A percentile compares a stretch with the other conserved stretches of the same genome.
Conservation (phyloP, 1,284 basidiomycete species). For the Pisolithus thermaeus region DNA sequence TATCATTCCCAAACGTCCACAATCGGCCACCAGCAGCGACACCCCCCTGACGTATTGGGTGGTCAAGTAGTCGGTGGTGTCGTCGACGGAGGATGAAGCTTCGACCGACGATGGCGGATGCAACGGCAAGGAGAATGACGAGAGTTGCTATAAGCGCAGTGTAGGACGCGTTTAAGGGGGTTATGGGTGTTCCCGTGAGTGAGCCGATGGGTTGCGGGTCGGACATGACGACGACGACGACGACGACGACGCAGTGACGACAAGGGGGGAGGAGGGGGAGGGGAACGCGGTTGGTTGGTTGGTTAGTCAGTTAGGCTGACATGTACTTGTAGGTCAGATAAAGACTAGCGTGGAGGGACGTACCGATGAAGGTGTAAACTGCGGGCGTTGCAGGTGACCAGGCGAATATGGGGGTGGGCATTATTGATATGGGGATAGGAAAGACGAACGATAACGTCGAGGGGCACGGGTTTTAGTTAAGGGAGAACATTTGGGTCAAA, state of each 20-base stretch:
- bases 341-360: conserved; percentile 4
- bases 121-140: conserved; percentile 58
- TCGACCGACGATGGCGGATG: conserved; percentile 54
- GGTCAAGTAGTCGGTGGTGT: conserved; percentile 49
- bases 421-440: conserved; percentile 10
- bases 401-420: conserved; percentile 4
- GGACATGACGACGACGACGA: conserved; percentile 14
- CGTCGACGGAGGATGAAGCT: conserved; percentile 54
- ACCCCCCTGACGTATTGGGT: conserved; percentile 58
- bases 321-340: not conserved
- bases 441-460: not conserved
- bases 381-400: conserved; percentile 3
- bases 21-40: no score
- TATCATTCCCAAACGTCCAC: conserved; percentile 36
- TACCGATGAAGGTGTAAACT: conserved; percentile 30
- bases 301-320: conserved; percentile 6
- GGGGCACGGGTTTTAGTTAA: not conserved
- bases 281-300: no score
- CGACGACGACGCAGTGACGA: not conserved
- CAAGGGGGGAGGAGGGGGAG: no score
- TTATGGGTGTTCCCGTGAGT: not conserved
- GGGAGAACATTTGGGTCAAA: not conserved
- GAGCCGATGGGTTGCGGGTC: conserved; percentile 1
- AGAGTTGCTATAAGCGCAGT: conserved; percentile 47
- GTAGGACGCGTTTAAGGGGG: conserved; percentile 15